Evolutionary conservation across 2,329 filamentous ascomycete species (phyloP).

Genomic region (Talaromyces funiculosus): DNA sequence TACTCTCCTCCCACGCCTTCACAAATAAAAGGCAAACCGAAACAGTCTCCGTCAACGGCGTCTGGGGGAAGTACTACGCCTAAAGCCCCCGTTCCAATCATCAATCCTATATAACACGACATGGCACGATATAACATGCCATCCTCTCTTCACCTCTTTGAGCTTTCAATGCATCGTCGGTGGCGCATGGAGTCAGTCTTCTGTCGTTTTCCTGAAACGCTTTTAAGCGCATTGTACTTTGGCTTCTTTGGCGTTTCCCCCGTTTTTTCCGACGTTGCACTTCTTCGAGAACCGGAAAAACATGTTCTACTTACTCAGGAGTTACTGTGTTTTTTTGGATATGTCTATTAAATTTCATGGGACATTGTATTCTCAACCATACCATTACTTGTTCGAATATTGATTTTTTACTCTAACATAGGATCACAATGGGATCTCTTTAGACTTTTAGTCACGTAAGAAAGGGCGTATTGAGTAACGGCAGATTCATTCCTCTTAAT

Average conservation of each 20-base stretch:
- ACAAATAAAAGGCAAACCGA: conserved; percentile 8
- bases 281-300: neutral
- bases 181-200: conserved; percentile 13
- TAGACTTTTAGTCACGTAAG: neutral
- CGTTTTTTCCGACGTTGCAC: neutral
- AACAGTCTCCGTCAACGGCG: conserved; percentile 11
- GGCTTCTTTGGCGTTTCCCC: neutral
- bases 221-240: neutral
- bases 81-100: conserved; percentile 26
- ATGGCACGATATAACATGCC: conserved; percentile 29
- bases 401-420: neutral
- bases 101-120: conserved; percentile 30
- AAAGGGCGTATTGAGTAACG: neutral
- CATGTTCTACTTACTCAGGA: neutral
- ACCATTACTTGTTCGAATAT: neutral
- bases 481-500: neutral
- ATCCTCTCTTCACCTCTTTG: neutral
- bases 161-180: conserved; percentile 10
- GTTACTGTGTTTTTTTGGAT: neutral
- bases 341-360: neutral
- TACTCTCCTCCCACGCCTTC: conserved; percentile 1
- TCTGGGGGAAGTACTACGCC: conserved; percentile 13
- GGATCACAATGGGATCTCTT: neutral
- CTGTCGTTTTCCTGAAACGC: neutral
- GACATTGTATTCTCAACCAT: conserved; percentile 1